Evolutionary conservation across 371 early-diverging fungal species (phyloP), one percentile per base, ranked within the genome.

Genomic region (Mucor indicus): DNA sequence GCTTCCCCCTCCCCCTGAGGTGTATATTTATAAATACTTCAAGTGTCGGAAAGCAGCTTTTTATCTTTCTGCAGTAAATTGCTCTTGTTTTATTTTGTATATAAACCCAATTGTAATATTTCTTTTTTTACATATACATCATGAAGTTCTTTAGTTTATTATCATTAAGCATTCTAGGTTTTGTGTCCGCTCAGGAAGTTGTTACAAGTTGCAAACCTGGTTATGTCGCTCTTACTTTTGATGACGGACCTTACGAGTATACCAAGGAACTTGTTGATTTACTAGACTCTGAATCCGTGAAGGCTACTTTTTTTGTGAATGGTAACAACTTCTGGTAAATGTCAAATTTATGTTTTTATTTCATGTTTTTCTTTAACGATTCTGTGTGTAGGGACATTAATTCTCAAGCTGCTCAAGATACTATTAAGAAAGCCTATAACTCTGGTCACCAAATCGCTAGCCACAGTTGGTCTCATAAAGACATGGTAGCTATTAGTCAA

Each of bases 221-320:
- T n/a, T 57, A 56, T n/a, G 66, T 81, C 37, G 81, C 83, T 10
- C 49, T 73, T 32, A 83, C 83, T 33, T 78, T 74, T 44, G 83
- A 83, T 50, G 83, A 81, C 37, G 82, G 80, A 17, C 80, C 79
- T 5, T 60, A 56, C 36, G 24, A 55, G 2, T 72, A 57, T 43
- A 75, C 80, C 12, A 58, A 54, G 44, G 35, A 60, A 21, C 71
- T 81, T 16, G 54, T 77, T 22, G 55, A 57, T 7, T 45, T 53
- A 12, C 51, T 83, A 43, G 43, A 54, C 22, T 36, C 38, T 15
- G 50, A 71, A 16, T 49, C 52, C n/a, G 63, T 83, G 38, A 68
- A 61, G 39, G 81, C 76, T 11, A 83, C 83, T 3, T 83, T 83
- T 63, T 83, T 75, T 53, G 61, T 83, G 29, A 80, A 81, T 46